These are phyloP conservation scores for Coemansia sp. DNA, from an alignment of 192 early-diverging fungal genomes.

Conservation along the genomic window DNA sequence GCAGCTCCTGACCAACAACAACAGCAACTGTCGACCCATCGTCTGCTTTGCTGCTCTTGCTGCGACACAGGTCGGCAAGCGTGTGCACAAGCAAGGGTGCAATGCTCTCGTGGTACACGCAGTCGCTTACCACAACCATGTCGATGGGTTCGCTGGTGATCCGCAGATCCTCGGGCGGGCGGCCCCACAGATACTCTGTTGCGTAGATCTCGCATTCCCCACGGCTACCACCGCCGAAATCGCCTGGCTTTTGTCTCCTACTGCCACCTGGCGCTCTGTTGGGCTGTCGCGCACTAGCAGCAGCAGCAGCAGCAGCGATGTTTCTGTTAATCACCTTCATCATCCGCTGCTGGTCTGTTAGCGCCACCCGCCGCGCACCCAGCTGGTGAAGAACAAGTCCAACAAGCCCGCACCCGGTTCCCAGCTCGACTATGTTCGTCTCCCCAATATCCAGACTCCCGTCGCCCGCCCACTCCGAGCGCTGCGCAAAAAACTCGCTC, in stretches of 20 bases:
- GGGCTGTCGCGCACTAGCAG: not conserved
- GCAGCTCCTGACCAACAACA: constrained; percentile 45
- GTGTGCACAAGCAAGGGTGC: constrained; percentile 32
- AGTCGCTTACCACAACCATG: constrained; percentile 47
- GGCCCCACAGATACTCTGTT: constrained; percentile 39
- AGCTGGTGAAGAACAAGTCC: constrained; percentile 36
- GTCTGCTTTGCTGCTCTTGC: constrained; percentile 15
- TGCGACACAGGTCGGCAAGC: constrained; percentile 26
- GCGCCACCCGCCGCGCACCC: constrained; percentile 27
- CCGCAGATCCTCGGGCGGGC: constrained; percentile 20
- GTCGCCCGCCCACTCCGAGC: constrained; percentile 12
- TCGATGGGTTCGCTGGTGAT: constrained; percentile 25
- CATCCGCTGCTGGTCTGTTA: constrained; percentile 49
- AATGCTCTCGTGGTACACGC: constrained; percentile 46
- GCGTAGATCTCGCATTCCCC: constrained; percentile 12
- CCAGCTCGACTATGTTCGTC: constrained; percentile 31
- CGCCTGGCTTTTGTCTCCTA: not conserved
- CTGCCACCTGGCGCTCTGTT: not conserved
- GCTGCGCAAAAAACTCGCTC: constrained; percentile 29
- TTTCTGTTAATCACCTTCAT: constrained; percentile 30
- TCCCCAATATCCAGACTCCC: constrained; percentile 5
- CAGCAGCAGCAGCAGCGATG: constrained; percentile 3
- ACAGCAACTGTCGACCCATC: constrained; percentile 20
- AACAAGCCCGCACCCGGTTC: constrained; percentile 48
- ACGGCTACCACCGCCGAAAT: too few species aligned